phyloP scores from a whole-genome alignment of 1,284 basidiomycete species.

The Macrocystidia cucumis region DNA sequence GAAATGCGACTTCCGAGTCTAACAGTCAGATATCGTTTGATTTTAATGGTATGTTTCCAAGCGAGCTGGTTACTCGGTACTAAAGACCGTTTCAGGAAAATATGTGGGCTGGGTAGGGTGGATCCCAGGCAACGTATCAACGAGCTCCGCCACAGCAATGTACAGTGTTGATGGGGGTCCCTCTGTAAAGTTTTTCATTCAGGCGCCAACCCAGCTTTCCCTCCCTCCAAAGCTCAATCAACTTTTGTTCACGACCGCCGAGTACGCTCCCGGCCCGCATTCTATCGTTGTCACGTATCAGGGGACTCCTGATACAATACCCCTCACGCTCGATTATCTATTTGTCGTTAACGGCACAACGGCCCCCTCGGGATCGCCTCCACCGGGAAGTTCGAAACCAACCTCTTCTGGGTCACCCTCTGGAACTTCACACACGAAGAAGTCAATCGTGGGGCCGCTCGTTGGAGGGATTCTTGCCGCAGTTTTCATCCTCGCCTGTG shows the following conservation, averaged over 20 bases:
- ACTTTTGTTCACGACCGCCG: slow-evolving; percentile 17
- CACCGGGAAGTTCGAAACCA: slow-evolving; percentile 2
- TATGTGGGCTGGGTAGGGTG: too few species aligned
- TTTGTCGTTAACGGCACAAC: slow-evolving; percentile 13
- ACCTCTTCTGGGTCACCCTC: slow-evolving; percentile 6
- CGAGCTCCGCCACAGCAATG: too few species aligned
- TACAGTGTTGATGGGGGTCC: slow-evolving; percentile 18
- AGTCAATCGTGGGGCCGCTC: slow-evolving; percentile 17
- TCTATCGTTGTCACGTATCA: slow-evolving; percentile 15
- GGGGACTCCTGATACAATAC: slow-evolving; percentile 13
- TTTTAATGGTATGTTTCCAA: slow-evolving; percentile 20
- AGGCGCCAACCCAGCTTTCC: slow-evolving; percentile 7
- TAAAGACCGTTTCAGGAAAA: too few species aligned
- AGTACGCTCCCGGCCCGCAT: slow-evolving; percentile 16
- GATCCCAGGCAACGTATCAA: too few species aligned
- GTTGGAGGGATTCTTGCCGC: slow-evolving; percentile 14
- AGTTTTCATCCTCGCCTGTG: too few species aligned
- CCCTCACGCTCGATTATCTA: slow-evolving; percentile 18
- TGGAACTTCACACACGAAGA: too few species aligned
- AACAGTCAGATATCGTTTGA: slow-evolving; percentile 14
- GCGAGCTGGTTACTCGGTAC: background rate
- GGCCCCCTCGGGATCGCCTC: slow-evolving; percentile 2
- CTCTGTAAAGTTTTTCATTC: slow-evolving; percentile 11
- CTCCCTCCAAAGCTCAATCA: slow-evolving; percentile 13
- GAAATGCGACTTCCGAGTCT: slow-evolving; percentile 13